Conservation (phyloP, 2,329 filamentous ascomycete species). For the Orbilia ellipsospora region DNA sequence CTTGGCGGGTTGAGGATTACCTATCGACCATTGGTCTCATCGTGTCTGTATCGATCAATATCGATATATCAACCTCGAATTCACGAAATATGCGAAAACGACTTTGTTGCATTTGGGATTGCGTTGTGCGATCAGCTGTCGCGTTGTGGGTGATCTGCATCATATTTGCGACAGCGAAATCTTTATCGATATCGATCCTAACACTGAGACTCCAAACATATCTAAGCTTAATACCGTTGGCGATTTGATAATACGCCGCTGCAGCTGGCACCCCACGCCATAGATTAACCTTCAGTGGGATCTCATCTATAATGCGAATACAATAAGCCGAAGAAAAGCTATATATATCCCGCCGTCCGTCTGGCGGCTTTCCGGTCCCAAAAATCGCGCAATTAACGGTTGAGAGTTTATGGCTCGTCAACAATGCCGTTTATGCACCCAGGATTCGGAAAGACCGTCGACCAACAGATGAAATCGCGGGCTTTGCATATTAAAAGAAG, state of each 20-base stretch:
- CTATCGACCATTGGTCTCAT: neutral
- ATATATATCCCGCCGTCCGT: conserved; percentile 4
- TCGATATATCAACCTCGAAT: too few relatives aligned
- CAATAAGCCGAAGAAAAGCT: too few relatives aligned
- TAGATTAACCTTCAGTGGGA: neutral
- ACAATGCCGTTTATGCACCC: conserved; percentile 47
- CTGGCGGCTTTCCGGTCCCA: neutral
- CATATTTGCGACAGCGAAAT: neutral
- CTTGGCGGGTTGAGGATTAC: neutral
- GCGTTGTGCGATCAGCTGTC: conserved; percentile 27
- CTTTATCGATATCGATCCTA: neutral
- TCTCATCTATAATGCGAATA: neutral
- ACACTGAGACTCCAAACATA: neutral
- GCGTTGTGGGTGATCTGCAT: conserved; percentile 18
- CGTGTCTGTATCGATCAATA: too few relatives aligned
- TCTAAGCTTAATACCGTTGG: neutral
- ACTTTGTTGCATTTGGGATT: conserved; percentile 28
- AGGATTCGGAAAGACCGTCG: conserved; percentile 52
- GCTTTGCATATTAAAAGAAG: conserved; percentile 7
- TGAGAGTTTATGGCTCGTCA: conserved; percentile 27
- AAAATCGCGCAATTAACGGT: conserved; percentile 41
- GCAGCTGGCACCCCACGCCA: neutral
- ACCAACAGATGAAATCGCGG: conserved; percentile 14
- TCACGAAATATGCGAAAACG: neutral
- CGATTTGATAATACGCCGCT: neutral